These are phyloP conservation scores for Myxozyma kluyveri DNA, from an alignment of 805 yeast species.

Conservation along the genomic window DNA sequence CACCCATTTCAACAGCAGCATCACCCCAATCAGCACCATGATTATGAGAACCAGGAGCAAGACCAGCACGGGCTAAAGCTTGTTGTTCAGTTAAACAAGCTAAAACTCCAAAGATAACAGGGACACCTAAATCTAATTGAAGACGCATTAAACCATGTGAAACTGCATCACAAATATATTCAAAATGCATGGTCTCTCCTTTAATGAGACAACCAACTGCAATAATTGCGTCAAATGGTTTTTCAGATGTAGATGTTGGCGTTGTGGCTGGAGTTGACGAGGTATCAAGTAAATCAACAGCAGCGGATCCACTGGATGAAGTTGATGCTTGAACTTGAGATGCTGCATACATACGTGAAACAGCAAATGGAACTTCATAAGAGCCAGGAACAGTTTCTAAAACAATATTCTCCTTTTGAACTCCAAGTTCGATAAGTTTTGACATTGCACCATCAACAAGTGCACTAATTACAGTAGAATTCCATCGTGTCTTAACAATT, in stretches of 20 bases:
- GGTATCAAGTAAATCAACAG: constrained; percentile 20
- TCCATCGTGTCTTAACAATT: constrained; percentile 97
- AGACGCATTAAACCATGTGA: constrained; percentile 80
- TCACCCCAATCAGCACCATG: constrained; percentile 99
- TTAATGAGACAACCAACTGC: constrained; percentile 94
- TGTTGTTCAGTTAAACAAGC: constrained; percentile 94
- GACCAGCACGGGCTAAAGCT: constrained; percentile 89
- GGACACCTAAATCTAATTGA: constrained; percentile 65
- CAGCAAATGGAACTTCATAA: constrained; percentile 86
- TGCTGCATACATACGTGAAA: constrained; percentile 38
- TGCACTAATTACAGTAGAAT: constrained; percentile 68
- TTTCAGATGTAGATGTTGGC: constrained; percentile 3
- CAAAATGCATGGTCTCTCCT: constrained; percentile 98
- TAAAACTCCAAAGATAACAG: constrained; percentile 89
- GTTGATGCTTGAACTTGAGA: constrained; percentile 11
- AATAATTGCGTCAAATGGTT: constrained; percentile 71
- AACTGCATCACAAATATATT: constrained; percentile 89
- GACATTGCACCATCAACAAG: constrained; percentile 73
- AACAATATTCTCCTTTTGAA: constrained; percentile 68
- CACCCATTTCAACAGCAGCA: constrained; percentile 94
- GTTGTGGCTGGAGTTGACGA: not conserved
- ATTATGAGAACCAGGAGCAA: constrained; percentile 68
- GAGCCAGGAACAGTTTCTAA: constrained; percentile 92
- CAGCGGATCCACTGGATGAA: constrained; percentile 10
- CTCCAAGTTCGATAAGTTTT: constrained; percentile 62